Evolutionary conservation across 31 red algal genomes (phyloP), one percentile per base, ranked within the genome.

Genomic region (Asparagopsis taxiformis): DNA sequence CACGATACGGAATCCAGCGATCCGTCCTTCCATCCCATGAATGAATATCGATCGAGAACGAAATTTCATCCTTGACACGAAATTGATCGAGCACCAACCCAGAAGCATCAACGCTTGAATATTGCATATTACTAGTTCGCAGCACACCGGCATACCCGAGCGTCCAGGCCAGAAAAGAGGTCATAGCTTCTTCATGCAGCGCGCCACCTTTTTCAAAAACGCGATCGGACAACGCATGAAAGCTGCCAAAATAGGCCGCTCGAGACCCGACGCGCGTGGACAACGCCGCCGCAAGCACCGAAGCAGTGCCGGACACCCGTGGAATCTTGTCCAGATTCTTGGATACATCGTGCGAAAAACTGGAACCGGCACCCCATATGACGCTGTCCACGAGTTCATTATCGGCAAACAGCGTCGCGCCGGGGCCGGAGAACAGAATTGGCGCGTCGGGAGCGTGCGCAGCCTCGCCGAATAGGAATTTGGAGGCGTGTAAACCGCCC

Each of bases 361-460:
- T 37, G 15, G 75, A 68, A 3, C 54, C 31, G 21, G 91, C 66
- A 8, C 83, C 91, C 91, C 91, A 94, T 5, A 94, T 64, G 10
- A 94, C 71, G 0, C 49, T 33, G 44, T 74, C 61, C 41, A 94
- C 80, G 24, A 89, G 66, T 61, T 94, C 91, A 61, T 88, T 94
- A 60, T 88, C 78, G 13, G 25, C 32, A 59, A 80, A 76, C 30
- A 94, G 31, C 23, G 70, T 80, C 21, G 86, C 86, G 43, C 83
- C 91, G 1, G 79, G 69, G 19, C 91, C 91, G 22, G 25, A 29
- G 59, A 88, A 94, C 29, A 70, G 56, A 30, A 94, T 50, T 11
- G 51, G 48, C 31, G n/a, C n/a, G n/a, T 43, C 35, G 23, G 68
- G 36, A 17, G 35, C 63, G 41, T 31, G 36, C 23, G 26, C 19